Base-by-base conservation (phyloP, 2,329 filamentous ascomycete species). In the Scedosporium minutisporum region DNA sequence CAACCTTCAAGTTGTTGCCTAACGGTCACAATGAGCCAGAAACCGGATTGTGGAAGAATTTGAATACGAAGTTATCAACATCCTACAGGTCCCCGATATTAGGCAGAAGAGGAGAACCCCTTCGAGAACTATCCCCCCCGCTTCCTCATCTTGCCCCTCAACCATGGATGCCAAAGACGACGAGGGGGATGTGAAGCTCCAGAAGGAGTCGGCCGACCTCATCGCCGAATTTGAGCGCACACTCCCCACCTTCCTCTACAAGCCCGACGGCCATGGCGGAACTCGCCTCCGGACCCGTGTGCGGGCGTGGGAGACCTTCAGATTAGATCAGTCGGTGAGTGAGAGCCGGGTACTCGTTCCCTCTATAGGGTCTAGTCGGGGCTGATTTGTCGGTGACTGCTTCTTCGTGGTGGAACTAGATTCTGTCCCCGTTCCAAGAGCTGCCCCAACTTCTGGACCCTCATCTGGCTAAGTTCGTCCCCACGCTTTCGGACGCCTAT, bases 361-460 rank as follows among this genome's bases (percentile, higher is more conserved):
- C 29, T 10, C 33, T 42, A 10, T 60, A 70, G 48, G 10, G 6
- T 16, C 27, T 14, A 21, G 33, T 23, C 16, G 10, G 12, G 16
- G 64, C 53, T 59, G 18, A 53, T 66, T 68, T 29, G 66, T 63
- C 16, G 9, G 46, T 25, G 65, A 63, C 55, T 78, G 74, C 16
- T 60, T 27, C 25, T 38, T 42, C 21, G 16, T 41, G 6, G 3
- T 18, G 6, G 27, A 25, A n/a, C 10, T 58, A 82, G 78, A 73
- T 83, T 4, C 84, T 99, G 59, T 92, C 97, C 68, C 87, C 89
- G 1, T 99, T 97, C 68, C 93, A 97, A 79, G 93, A 97, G 78
- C 88, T 96, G 67, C 95, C 95, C 18, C 95, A 99, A 73, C 82
- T 97, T 46, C 83, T 99, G 27, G 95, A 99, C 75, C 85, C 91